Base-by-base conservation (phyloP, 495 filamentous ascomycete species). In the Talaromyces trachyspermus region DNA sequence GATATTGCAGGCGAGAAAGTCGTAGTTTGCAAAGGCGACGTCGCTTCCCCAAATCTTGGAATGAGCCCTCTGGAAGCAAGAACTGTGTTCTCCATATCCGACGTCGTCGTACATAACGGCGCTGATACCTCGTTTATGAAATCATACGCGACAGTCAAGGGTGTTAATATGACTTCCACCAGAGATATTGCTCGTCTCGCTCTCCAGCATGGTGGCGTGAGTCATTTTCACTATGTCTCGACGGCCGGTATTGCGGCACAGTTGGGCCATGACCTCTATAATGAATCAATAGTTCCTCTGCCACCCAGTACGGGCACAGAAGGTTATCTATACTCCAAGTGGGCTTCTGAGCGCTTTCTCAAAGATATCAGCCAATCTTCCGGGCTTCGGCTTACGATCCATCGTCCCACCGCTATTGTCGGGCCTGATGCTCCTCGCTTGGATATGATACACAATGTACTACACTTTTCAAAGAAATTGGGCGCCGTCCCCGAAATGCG, bases 81-180 rank as follows among this genome's bases (percentile, higher is more conserved):
- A 12, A 7, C 27, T 7, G 27, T 52, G 3, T 43, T 48, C 19
- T 7, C 3, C 1, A 2, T 5, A 0, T 62, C 54, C 0, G 56
- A 71, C 35, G 44, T 36, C 3, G 51, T 75, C 32, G 63, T 77
- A 24, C 69, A 77, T 50, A 63, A 59, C 50, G 71, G 66, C 18
- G 65, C 71, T 5, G 60, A 68, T 19, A 56, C 61, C 9, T 68
- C 64, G 1, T 58, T 59, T 48, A 26, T 64, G 36, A 65, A 72
- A 20, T 45, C 48, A 1, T 77, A 72, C 56, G 14, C 27, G 0
- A 23, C 53, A 0, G 46, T 76, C 0, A 47, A 53, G 1, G 5
- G 11, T 0, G n/a, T 41, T 32, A 77, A 77, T 39, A 17, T 71
- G 4, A 15, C 25, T 0, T 57, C 67, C 0, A 73, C 69, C 6